A percentile compares a stretch with the other conserved stretches of the same genome.
These are phyloP conservation scores for Wickerhamomyces strasburgensis DNA, from an alignment of 805 yeast species.

Conservation along the genomic window DNA sequence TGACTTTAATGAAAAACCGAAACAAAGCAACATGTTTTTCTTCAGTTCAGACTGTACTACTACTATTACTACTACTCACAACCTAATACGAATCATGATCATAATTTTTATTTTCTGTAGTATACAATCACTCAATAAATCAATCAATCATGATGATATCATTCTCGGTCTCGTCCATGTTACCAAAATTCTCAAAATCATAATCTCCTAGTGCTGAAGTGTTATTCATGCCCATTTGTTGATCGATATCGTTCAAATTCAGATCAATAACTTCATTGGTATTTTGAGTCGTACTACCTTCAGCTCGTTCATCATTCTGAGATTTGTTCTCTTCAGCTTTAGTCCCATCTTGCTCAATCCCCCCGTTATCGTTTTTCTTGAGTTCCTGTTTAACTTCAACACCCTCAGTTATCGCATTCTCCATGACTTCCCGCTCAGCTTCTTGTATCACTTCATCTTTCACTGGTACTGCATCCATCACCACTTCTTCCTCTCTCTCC, in stretches of 20 bases:
- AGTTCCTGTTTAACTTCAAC: not conserved
- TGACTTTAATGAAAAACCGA: too few species aligned
- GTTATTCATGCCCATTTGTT: slow-evolving; percentile 3
- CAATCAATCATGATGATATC: slow-evolving; percentile 16
- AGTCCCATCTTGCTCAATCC: not conserved
- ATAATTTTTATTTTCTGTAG: too few species aligned
- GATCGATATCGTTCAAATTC: slow-evolving; percentile 7
- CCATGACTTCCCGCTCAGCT: not conserved
- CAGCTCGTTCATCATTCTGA: slow-evolving; percentile 1
- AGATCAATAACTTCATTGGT: not conserved
- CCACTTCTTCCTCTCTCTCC: slow-evolving; percentile 1
- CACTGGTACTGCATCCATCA: not conserved
- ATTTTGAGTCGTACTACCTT: not conserved
- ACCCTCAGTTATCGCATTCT: not conserved
- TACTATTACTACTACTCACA: too few species aligned
- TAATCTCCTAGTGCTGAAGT: slow-evolving; percentile 14
- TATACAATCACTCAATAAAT: too few species aligned
- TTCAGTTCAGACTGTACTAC: too few species aligned
- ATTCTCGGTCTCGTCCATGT: slow-evolving; percentile 14
- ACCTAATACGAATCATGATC: too few species aligned
- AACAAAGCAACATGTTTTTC: too few species aligned
- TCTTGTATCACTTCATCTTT: not conserved
- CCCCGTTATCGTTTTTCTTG: not conserved
- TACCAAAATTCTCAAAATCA: slow-evolving; percentile 15
- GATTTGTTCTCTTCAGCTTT: not conserved